phyloP scores from a whole-genome alignment of 495 filamentous ascomycete species.

The Geopyxis carbonaria region DNA sequence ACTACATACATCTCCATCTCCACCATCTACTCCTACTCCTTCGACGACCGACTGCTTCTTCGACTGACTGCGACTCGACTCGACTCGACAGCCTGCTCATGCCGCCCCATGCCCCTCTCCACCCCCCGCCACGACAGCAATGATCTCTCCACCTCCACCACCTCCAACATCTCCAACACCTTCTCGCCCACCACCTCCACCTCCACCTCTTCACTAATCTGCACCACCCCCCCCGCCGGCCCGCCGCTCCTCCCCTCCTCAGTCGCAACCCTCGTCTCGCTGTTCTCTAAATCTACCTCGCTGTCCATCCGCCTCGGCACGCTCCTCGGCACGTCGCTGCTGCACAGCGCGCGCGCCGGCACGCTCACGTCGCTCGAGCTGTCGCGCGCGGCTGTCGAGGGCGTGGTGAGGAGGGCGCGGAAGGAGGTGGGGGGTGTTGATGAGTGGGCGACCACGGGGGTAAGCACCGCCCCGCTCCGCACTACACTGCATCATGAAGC shows the following conservation, averaged over 20 bases:
- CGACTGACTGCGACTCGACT: too few relatives aligned
- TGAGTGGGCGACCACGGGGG: slow-evolving; percentile 19
- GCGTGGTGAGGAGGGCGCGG: slow-evolving; percentile 37
- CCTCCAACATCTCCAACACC: too few relatives aligned
- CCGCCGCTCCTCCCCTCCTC: slow-evolving; percentile 48
- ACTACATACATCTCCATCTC: too few relatives aligned
- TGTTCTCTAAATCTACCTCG: slow-evolving; percentile 50
- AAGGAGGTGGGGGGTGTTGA: slow-evolving; percentile 9
- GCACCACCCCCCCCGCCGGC: slow-evolving; percentile 28
- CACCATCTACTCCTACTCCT: too few relatives aligned
- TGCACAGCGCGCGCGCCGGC: slow-evolving; percentile 49
- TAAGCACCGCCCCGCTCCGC: slow-evolving; percentile 11
- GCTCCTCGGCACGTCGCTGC: slow-evolving; percentile 43
- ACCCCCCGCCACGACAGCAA: too few relatives aligned
- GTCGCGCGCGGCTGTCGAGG: slow-evolving; percentile 47
- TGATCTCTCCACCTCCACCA: too few relatives aligned
- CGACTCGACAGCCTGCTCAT: too few relatives aligned
- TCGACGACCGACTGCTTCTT: too few relatives aligned
- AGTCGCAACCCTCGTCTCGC: slow-evolving; percentile 50
- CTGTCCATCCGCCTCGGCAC: slow-evolving; percentile 55
- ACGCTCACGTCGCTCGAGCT: slow-evolving; percentile 55
- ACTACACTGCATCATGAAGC: too few relatives aligned
- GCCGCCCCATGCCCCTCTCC: too few relatives aligned
- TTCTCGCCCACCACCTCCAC: too few relatives aligned
- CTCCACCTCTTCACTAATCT: too few relatives aligned